Conservation (phyloP, 495 filamentous ascomycete genomes). For the Letharia columbiana region DNA sequence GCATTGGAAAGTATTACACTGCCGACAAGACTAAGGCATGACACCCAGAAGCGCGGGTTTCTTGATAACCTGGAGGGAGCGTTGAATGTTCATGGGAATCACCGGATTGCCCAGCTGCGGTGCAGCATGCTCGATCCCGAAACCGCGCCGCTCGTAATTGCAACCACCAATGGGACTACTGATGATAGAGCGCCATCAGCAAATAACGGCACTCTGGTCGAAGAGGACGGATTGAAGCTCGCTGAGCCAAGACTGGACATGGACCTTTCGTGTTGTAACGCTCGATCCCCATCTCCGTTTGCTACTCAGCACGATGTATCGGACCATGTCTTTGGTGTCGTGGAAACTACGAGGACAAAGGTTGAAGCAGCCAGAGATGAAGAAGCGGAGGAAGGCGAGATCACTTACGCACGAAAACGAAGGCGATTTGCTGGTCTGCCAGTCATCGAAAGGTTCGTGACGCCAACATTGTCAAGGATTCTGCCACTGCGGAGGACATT, state of each 20-base stretch:
- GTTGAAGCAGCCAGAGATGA: conserved; percentile 22
- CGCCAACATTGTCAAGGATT: neutral
- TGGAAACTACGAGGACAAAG: conserved; percentile 38
- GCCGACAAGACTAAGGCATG: conserved; percentile 59
- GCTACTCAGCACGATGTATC: conserved; percentile 28
- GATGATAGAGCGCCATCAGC: conserved; percentile 31
- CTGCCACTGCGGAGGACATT: neutral
- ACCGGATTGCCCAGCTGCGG: conserved; percentile 68
- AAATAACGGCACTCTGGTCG: conserved; percentile 11
- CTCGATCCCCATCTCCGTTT: conserved; percentile 18
- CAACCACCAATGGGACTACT: conserved; percentile 17
- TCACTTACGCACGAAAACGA: conserved; percentile 27
- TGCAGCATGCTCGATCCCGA: conserved; percentile 38
- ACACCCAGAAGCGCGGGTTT: conserved; percentile 38
- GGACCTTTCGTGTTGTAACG: conserved; percentile 45
- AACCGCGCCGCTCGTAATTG: conserved; percentile 19
- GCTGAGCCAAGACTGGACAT: conserved; percentile 43
- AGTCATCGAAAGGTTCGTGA: conserved; percentile 53
- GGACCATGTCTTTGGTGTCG: conserved; percentile 55
- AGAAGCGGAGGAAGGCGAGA: conserved; percentile 28
- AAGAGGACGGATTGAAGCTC: conserved; percentile 27
- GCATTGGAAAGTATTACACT: conserved; percentile 75
- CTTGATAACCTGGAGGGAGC: conserved; percentile 59
- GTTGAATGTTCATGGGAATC: conserved; percentile 68
- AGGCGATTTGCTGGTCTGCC: conserved; percentile 36